These are phyloP conservation scores for Calonectria montana DNA, from an alignment of 2,329 filamentous ascomycete genomes.

Conservation along the genomic window DNA sequence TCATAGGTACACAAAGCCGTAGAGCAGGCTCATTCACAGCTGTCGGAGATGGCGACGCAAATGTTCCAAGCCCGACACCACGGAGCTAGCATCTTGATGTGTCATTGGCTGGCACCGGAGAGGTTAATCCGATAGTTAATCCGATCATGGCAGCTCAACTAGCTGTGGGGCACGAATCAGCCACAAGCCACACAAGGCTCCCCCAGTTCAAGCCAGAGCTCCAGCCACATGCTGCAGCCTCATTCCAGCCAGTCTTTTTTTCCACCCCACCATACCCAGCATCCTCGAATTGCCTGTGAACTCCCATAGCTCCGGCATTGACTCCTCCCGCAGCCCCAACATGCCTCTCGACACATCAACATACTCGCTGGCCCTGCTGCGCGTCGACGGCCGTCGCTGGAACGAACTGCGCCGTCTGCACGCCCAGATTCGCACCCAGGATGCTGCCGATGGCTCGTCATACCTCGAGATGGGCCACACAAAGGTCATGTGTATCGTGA, in stretches of 20 bases:
- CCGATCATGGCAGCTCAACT: conserved; percentile 12
- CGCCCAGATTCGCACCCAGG: conserved; percentile 91
- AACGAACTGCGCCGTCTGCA: conserved; percentile 93
- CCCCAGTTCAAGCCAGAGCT: background rate
- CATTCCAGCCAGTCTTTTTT: conserved; percentile 30
- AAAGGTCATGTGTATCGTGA: conserved; percentile 92
- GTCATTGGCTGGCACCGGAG: background rate
- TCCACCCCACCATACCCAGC: conserved; percentile 38
- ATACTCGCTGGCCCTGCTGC: conserved; percentile 86
- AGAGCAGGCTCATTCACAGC: background rate
- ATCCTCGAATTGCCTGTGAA: conserved; percentile 8
- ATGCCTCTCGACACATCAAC: conserved; percentile 97
- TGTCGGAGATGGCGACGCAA: conserved; percentile 22
- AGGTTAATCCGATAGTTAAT: conserved; percentile 36
- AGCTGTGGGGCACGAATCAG: background rate
- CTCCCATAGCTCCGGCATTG: conserved; percentile 1
- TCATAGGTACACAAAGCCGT: conserved; percentile 17
- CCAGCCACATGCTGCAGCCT: conserved; percentile 40
- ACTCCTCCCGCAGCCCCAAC: conserved; percentile 11
- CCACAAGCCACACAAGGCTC: conserved; percentile 8
- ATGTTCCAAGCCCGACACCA: conserved; percentile 39
- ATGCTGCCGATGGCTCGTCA: conserved; percentile 90
- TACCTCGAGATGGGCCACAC: conserved; percentile 99
- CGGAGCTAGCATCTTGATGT: background rate
- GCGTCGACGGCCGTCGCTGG: conserved; percentile 89